Evolutionary conservation across 495 filamentous ascomycete species (phyloP).

Genomic region (Tuber brumale): DNA sequence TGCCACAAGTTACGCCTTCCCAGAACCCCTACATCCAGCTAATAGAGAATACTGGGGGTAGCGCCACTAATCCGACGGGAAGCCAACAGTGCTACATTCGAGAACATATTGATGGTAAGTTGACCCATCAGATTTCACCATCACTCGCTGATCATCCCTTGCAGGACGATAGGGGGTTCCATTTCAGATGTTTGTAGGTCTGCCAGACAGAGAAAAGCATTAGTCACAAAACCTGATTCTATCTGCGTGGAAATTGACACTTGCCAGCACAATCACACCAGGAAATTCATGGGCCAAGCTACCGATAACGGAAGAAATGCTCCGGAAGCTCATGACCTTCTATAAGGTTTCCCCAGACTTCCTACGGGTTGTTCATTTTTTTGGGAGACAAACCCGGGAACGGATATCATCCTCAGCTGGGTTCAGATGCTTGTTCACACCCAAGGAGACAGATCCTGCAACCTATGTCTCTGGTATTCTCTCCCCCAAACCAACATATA

Average conservation of each 20-base stretch:
- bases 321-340: conserved; percentile 16
- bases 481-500: neutral
- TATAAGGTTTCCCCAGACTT: conserved; percentile 16
- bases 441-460: neutral
- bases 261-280: neutral
- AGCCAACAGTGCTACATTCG: conserved; percentile 3
- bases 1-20: neutral
- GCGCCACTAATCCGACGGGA: neutral
- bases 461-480: neutral
- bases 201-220: neutral
- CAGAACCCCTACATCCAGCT: neutral
- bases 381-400: neutral
- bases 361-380: conserved; percentile 8
- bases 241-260: neutral
- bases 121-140: neutral
- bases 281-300: conserved; percentile 10
- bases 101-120: conserved; percentile 15
- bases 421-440: conserved; percentile 4
- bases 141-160: neutral
- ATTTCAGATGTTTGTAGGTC: conserved; percentile 15
- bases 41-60: neutral
- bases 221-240: neutral
- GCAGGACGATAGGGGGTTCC: conserved; percentile 10
- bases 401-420: conserved; percentile 5
- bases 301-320: conserved; percentile 14